Base-by-base conservation (phyloP, 2,329 filamentous ascomycete species). In the Fusarium torreyae region DNA sequence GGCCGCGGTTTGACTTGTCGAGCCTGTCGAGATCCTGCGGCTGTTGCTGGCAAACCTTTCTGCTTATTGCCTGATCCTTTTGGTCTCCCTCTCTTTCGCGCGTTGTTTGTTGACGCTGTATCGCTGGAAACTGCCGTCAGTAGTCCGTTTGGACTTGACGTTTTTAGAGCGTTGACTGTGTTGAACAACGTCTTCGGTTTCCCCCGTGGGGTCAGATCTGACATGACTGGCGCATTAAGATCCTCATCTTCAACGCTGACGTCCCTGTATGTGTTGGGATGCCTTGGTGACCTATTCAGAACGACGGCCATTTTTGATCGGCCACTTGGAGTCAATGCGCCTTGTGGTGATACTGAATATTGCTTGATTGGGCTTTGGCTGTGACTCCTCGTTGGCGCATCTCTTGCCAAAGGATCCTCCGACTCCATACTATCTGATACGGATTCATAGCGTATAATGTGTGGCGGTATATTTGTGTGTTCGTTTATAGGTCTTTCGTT, bases 21-120 rank as follows among this genome's bases (percentile, higher is more conserved):
- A 43, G 57, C 58, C 39, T 70, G 62, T 38, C 74, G 71, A 11
- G 68, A 66, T 10, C 54, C 69, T 26, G 74, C 69, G 8, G 70
- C 69, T 20, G 70, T 73, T 26, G 38, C 45, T 36, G 31, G 69
- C 39, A 76, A 64, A 7, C 55, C 53, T 6, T 74, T 68, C 49
- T 75, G 76, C 8, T 77, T 76, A 68, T 77, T 77, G 54, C 74
- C 73, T 6, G 77, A 86, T 24, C 85, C 85, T 53, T 84, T 83
- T 6, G 86, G 86, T 7, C 86, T 80, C 9, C 86, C 86, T 38
- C 77, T 71, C 15, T 53, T 48, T 14, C 69, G 67, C 3, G 24
- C 49, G 5, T 40, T 33, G 6, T 46, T 39, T 28, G 52, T 42
- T 18, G 69, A 63, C 22, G 59, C 50, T 51, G 46, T 50, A 31